Evolutionary conservation across 148 eudicot genomes (phyloP).

Genomic region (Bassia scoparia): DNA sequence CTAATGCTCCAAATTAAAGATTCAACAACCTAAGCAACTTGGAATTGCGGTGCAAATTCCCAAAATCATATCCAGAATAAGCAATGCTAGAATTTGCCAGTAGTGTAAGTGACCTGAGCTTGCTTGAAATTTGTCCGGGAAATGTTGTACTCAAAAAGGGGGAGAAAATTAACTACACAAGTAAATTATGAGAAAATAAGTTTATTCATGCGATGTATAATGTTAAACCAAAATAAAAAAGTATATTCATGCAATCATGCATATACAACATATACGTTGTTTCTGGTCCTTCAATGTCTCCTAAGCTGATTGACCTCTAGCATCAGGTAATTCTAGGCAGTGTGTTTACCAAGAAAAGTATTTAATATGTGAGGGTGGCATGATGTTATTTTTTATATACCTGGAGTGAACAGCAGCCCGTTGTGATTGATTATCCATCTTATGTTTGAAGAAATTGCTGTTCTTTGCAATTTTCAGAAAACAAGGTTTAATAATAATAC

Average conservation of each 20-base stretch:
- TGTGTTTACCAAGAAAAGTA: not conserved
- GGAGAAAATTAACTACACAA: not conserved
- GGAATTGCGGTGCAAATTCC: too few species aligned
- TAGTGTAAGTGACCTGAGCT: slow-evolving; percentile 17
- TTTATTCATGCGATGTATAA: not conserved
- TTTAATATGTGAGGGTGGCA: not conserved
- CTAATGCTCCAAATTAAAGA: too few species aligned
- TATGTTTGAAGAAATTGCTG: not conserved
- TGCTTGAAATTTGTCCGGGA: not conserved
- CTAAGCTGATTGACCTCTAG: too few species aligned
- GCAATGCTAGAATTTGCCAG: not conserved
- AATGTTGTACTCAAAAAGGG: not conserved
- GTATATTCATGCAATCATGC: not conserved
- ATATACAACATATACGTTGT: not conserved
- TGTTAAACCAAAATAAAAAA: not conserved
- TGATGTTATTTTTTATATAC: not conserved
- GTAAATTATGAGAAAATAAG: not conserved
- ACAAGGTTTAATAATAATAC: not conserved
- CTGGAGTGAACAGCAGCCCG: slow-evolving; percentile 24
- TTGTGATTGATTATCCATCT: too few species aligned
- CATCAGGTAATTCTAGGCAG: too few species aligned
- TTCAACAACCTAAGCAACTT: too few species aligned
- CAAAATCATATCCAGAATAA: not conserved
- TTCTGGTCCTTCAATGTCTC: too few species aligned
- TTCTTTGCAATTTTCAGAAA: not conserved